phyloP scores from a whole-genome alignment of 2,329 filamentous ascomycete genomes.

The Biscogniauxia mediterranea region DNA sequence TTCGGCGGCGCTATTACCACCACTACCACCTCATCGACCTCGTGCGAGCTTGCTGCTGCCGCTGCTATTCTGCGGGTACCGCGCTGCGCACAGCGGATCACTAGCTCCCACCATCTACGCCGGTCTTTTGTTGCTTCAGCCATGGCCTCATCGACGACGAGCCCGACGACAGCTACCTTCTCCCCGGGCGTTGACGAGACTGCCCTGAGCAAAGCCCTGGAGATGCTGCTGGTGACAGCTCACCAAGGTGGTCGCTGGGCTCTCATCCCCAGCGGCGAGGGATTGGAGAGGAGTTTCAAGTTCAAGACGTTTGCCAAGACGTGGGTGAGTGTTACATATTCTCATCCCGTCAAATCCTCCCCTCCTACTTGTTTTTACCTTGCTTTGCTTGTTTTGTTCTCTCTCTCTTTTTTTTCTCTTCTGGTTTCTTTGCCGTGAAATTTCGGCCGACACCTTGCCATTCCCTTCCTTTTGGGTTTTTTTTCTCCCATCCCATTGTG shows the following conservation, averaged over 20 bases:
- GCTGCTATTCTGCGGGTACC: neutral
- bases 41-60: neutral
- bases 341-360: neutral
- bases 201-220: constrained; percentile 35
- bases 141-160: constrained; percentile 13
- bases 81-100: constrained; percentile 3
- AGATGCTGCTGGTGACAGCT: constrained; percentile 33
- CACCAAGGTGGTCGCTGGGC: constrained; percentile 44
- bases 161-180: constrained; percentile 33
- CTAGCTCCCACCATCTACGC: constrained; percentile 2
- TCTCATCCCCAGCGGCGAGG: constrained; percentile 49
- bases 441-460: neutral
- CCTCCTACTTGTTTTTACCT: constrained; percentile 1
- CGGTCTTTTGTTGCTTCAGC: constrained; percentile 1
- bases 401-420: constrained; percentile 3
- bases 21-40: neutral
- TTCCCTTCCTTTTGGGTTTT: neutral
- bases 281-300: constrained; percentile 58
- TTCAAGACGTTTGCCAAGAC: constrained; percentile 66
- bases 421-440: neutral
- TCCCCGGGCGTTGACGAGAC: constrained; percentile 45
- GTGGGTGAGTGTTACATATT: constrained; percentile 48
- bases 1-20: constrained; percentile 1
- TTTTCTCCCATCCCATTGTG: too few species aligned
- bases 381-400: neutral